phyloP scores from a whole-genome alignment of 2,329 filamentous ascomycete genomes.

The Pyrenochaeta sp. region DNA sequence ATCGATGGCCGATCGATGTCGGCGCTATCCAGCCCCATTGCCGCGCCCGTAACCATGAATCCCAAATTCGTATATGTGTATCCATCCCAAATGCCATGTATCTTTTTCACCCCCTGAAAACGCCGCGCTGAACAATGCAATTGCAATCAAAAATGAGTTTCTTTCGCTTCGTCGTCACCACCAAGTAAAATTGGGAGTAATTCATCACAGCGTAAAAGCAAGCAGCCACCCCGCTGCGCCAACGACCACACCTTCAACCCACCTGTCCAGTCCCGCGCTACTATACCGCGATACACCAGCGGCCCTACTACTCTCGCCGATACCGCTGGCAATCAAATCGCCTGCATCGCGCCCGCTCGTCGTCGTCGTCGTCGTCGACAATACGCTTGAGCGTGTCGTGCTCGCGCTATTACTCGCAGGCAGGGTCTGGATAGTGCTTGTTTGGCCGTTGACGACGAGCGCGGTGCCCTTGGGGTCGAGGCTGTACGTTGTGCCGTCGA shows the following conservation, averaged over 20 bases:
- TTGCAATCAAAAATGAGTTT: not conserved
- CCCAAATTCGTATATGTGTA: not conserved
- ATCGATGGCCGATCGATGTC: not conserved
- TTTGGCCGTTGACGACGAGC: slow-evolving; percentile 43
- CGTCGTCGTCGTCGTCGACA: slow-evolving; percentile 9
- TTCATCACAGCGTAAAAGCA: slow-evolving; percentile 29
- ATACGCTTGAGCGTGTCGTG: slow-evolving; percentile 21
- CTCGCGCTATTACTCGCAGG: slow-evolving; percentile 40
- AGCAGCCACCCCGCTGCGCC: slow-evolving; percentile 40
- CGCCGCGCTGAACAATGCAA: not conserved
- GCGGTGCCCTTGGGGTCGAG: slow-evolving; percentile 37
- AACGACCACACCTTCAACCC: slow-evolving; percentile 36
- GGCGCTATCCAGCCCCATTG: not conserved
- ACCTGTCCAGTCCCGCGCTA: slow-evolving; percentile 30
- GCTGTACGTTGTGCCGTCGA: slow-evolving; percentile 41
- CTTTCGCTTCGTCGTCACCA: too few relatives aligned
- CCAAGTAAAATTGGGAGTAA: too few relatives aligned
- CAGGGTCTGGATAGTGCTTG: slow-evolving; percentile 33
- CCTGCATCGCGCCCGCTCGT: slow-evolving; percentile 20
- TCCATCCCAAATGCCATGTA: not conserved
- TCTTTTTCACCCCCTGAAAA: not conserved
- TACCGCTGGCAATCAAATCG: slow-evolving; percentile 38
- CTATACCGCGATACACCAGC: slow-evolving; percentile 10
- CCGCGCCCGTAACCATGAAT: not conserved
- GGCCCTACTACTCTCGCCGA: slow-evolving; percentile 29